Evolutionary conservation across 371 early-diverging fungal genomes (phyloP).

Genomic region (Neoconidiobolus thromboides): DNA sequence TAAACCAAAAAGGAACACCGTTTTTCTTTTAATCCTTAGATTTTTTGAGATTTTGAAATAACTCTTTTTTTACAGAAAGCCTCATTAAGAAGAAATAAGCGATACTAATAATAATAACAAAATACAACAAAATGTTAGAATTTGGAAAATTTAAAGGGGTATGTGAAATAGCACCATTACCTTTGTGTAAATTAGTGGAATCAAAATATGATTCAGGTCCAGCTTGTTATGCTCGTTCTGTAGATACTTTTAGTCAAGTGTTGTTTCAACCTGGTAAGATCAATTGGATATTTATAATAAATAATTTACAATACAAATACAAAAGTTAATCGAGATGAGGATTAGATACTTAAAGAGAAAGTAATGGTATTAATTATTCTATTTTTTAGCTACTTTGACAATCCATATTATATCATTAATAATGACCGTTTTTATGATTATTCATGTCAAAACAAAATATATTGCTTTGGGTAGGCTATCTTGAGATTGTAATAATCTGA

Average conservation of each 20-base stretch:
- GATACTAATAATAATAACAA: too few relatives aligned
- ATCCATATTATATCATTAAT: conserved; percentile 77
- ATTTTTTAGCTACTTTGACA: conserved; percentile 45
- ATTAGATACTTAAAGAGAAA: too few relatives aligned
- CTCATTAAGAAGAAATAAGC: too few relatives aligned
- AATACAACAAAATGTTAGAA: neutral
- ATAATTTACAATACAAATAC: too few relatives aligned
- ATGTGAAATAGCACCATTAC: conserved; percentile 60
- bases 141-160: conserved; percentile 75
- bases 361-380: neutral
- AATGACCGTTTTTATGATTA: conserved; percentile 95
- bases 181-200: conserved; percentile 79
- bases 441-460: conserved; percentile 87
- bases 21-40: too few relatives aligned
- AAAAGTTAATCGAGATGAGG: too few relatives aligned
- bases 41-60: too few relatives aligned
- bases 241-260: conserved; percentile 52
- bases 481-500: neutral
- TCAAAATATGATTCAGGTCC: conserved; percentile 52
- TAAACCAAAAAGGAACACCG: too few relatives aligned
- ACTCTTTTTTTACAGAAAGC: too few relatives aligned
- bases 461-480: conserved; percentile 77
- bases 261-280: conserved; percentile 75
- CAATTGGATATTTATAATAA: neutral
- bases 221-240: conserved; percentile 80